These are phyloP conservation scores for Chaetomidium leptoderma DNA, from an alignment of 495 filamentous ascomycete genomes.

Conservation along the genomic window DNA sequence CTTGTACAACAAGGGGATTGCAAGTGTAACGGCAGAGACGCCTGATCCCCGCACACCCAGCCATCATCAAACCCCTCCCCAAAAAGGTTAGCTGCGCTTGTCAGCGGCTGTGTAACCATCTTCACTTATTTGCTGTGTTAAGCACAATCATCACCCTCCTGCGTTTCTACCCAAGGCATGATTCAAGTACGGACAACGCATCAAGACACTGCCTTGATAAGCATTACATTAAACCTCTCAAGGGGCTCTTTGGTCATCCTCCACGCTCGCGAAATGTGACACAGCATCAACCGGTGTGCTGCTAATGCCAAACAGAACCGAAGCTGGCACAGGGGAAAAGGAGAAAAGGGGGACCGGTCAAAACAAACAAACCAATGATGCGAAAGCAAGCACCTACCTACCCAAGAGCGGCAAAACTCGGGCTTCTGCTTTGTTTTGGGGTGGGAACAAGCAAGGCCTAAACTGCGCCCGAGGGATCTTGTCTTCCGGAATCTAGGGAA, in stretches of 20 bases:
- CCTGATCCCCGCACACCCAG: too few species aligned
- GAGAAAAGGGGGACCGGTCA: constrained; percentile 2
- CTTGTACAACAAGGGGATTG: too few species aligned
- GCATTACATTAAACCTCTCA: not conserved
- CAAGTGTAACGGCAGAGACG: too few species aligned
- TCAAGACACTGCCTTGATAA: not conserved
- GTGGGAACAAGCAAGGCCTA: too few species aligned
- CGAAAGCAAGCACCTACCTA: not conserved
- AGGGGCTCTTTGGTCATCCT: too few species aligned
- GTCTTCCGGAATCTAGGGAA: too few species aligned
- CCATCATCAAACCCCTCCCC: not conserved
- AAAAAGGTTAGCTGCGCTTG: not conserved
- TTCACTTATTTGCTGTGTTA: not conserved
- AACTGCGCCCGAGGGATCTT: too few species aligned
- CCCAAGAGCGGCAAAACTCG: not conserved
- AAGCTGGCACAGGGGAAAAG: not conserved
- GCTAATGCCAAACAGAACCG: not conserved
- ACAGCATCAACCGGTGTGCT: constrained; percentile 7
- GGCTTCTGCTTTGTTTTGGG: not conserved
- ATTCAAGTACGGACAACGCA: not conserved
- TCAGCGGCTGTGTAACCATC: not conserved
- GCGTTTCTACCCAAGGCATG: not conserved
- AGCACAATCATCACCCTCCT: not conserved
- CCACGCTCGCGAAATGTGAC: not conserved
- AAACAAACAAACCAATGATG: not conserved